phyloP scores from a whole-genome alignment of 1,139 yeast genomes.

The Hyphopichia burtonii region DNA sequence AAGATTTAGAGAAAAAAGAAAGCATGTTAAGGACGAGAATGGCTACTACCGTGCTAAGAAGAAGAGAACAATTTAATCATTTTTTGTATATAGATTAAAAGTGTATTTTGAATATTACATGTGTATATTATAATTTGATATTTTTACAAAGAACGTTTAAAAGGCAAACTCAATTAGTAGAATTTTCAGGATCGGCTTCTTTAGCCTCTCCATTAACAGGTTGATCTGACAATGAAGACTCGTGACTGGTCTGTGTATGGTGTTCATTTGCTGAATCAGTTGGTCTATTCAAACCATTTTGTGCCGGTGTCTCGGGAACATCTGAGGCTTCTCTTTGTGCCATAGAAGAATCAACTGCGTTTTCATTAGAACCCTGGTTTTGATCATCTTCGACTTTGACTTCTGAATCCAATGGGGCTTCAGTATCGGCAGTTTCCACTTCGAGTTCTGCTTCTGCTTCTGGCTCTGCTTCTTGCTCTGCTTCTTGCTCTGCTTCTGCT shows the following conservation, averaged over 20 bases:
- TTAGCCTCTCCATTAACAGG: neutral
- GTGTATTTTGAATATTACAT: slow-evolving; percentile 3
- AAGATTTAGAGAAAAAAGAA: slow-evolving; percentile 74
- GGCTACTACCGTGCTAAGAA: slow-evolving; percentile 71
- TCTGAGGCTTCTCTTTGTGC: no score
- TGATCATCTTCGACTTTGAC: neutral
- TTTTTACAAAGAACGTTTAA: neutral
- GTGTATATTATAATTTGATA: slow-evolving; percentile 1
- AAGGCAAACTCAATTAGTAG: neutral
- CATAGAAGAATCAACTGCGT: no score
- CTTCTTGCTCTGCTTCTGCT: neutral
- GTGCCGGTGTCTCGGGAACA: no score
- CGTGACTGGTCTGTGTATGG: no score
- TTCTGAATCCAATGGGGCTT: no score
- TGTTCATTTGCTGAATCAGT: no score
- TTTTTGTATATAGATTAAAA: slow-evolving; percentile 6
- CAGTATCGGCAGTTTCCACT: neutral
- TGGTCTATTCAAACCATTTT: no score
- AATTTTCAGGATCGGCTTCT: slow-evolving; percentile 1
- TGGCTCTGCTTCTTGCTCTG: neutral
- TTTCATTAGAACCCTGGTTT: no score
- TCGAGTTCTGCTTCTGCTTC: neutral
- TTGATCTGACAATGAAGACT: no score
- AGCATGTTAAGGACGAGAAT: slow-evolving; percentile 68
- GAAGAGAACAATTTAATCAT: slow-evolving; percentile 35